Evolutionary conservation across 2,329 filamentous ascomycete genomes (phyloP), one percentile per base, ranked within the genome.

Genomic region (Byssochlamys sp.): DNA sequence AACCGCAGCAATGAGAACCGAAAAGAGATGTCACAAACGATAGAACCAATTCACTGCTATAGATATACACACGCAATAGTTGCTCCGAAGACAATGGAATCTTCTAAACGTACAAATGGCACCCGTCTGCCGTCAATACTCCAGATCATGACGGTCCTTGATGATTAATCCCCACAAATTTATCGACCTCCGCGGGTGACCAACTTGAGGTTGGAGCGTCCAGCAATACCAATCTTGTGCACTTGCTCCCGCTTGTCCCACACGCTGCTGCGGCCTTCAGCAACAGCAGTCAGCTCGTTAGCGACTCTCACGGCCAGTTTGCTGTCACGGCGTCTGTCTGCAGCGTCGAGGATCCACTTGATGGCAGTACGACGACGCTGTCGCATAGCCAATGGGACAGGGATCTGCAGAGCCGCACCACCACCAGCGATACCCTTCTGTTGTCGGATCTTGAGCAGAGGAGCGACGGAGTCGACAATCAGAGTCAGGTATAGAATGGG

Each of bases 401-500:
- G 94, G 35, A 96, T 81, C 57, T 92, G 90, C 58, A 96, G 81
- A 11, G 90, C 83, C 35, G 84, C 82, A 73, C 94, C 94, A 78
- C 94, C 94, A 75, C 92, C 92, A 0, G 88, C 89, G 35, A 88
- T 83, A 64, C 90, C 91, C 67, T 84, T 84, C 66, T 90, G 82
- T 60, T 82, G 82, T 56, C 85, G 84, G 68, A 99, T 86, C 63
- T 88, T 87, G 68, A 99, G 79, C 14, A 99, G 81, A 9, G 94
- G 94, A 1, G 91, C 90, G 26, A 99, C 87, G 9, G 90, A 95
- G 79, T 99, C 94, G 67, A 99, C 86, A 31, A 91, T 91, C 31
- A 95, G 81, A 11, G 88, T 90, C 53, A 99, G 85, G 77, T 97
- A 99, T 56, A 89, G 82, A 56, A 95, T 81, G 1, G 94, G 94